Conservation (phyloP, 2,329 filamentous ascomycete genomes). For the Botryotinia globosa region DNA sequence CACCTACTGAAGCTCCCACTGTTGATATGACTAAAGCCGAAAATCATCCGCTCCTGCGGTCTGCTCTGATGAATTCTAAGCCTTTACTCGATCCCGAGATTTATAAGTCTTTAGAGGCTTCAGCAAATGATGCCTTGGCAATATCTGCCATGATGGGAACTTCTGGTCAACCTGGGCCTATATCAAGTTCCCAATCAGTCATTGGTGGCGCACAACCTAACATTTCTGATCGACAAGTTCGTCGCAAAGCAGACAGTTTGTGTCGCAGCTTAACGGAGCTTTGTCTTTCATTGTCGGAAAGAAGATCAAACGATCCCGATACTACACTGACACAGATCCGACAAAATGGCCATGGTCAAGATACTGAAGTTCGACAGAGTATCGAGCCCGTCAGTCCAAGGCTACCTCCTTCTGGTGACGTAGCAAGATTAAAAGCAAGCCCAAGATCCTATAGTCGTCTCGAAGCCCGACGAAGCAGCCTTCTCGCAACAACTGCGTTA, state of each 20-base stretch:
- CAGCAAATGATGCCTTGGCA: conserved; percentile 76
- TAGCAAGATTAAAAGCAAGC: conserved; percentile 32
- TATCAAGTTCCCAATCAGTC: conserved; percentile 56
- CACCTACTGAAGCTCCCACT: conserved; percentile 47
- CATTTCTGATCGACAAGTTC: conserved; percentile 76
- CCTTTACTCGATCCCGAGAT: conserved; percentile 66
- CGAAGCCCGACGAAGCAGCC: conserved; percentile 38
- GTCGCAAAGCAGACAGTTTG: conserved; percentile 87
- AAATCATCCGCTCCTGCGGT: conserved; percentile 73
- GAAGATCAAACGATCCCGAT: conserved; percentile 37
- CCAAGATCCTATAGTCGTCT: conserved; percentile 38
- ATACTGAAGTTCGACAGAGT: conserved; percentile 26
- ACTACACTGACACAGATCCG: conserved; percentile 23
- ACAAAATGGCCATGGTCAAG: conserved; percentile 28
- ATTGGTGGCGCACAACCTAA: conserved; percentile 40
- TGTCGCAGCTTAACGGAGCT: conserved; percentile 91
- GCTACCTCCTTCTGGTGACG: conserved; percentile 27
- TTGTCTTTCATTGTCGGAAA: conserved; percentile 77
- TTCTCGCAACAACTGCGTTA: conserved; percentile 35
- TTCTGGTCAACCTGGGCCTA: conserved; percentile 64
- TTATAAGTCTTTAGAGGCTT: conserved; percentile 75
- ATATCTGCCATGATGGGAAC: conserved; percentile 76
- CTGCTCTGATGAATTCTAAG: conserved; percentile 77
- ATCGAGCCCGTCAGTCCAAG: conserved; percentile 28
- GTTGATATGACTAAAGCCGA: conserved; percentile 49